Base-by-base conservation (phyloP, 768 basidiomycete genomes). In the Amanita fuliginea region DNA sequence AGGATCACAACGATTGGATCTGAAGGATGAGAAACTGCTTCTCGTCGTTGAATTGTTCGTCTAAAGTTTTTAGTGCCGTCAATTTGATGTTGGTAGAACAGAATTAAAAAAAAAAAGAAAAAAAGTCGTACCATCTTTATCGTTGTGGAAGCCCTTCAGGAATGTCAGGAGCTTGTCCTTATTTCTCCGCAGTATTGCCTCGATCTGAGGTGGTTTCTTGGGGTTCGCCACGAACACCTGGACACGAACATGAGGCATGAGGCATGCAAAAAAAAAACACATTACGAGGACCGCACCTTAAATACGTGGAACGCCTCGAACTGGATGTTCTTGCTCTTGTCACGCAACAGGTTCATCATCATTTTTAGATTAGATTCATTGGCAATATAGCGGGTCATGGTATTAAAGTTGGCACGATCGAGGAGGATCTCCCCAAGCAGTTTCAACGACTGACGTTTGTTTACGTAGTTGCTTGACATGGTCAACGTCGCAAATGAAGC, bases 261-360 rank as follows among this genome's bases (percentile, higher is more conserved):
- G 40, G 33, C 7, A 26, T 22, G 10, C 30, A 21, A 35, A 3
- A 5, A 2, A 24, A 24, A 24, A 2, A 24, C n/a, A n/a, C n/a
- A n/a, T n/a, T 24, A 24, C 5, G 22, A 24, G 22, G 22, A 5
- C 22, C 77, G n/a, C 47, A 92, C 95, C 80, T 98, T 99, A 79
- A 99, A 99, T 34, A 99, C 96, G 60, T 99, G 96, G 69, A 99
- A 99, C 2, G 96, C 95, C 64, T 99, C 96, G 51, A 98, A 99
- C 65, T 99, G 96, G 41, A 99, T 98, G 66, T 99, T 99, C 75
- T 92, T 90, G 77, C 94, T 97, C 78, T 94, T 96, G 64, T 97
- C 92, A 54, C 94, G 78, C 49, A 99, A 72, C 49, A 98, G 76
- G 66, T 98, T 98, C 96, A 99, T 99, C 91, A 99, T 96, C 85